Evolutionary conservation across 139 green algal species (phyloP).

Genomic region (Chlorella vulgaris): DNA sequence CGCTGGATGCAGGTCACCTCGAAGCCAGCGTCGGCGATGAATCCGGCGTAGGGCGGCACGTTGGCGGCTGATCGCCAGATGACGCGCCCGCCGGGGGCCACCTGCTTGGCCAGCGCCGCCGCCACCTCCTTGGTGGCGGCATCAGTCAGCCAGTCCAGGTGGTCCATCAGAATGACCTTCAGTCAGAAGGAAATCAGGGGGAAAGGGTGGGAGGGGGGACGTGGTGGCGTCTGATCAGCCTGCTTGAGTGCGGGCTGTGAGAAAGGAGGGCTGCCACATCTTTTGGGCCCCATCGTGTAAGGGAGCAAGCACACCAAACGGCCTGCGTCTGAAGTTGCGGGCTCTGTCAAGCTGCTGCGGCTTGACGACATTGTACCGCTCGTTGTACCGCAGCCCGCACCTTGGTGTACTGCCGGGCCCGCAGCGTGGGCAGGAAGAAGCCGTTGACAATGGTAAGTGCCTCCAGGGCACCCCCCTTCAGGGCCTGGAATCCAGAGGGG

Average conservation of each 20-base stretch:
- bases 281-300: too few species aligned
- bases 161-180: conserved; percentile 98
- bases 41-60: conserved; percentile 80
- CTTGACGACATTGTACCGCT: not conserved
- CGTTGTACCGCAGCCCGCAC: conserved; percentile 29
- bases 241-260: too few species aligned
- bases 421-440: conserved; percentile 90
- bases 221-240: not conserved
- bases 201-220: not conserved
- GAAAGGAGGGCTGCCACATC: too few species aligned
- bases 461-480: conserved; percentile 79
- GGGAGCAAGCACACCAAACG: too few species aligned
- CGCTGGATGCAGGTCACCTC: conserved; percentile 76
- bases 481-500: conserved; percentile 72
- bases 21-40: conserved; percentile 89
- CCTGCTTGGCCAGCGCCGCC: conserved; percentile 63
- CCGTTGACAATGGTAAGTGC: conserved; percentile 79
- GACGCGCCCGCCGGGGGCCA: conserved; percentile 84
- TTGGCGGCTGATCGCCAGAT: conserved; percentile 95
- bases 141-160: conserved; percentile 93
- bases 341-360: too few species aligned
- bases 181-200: not conserved
- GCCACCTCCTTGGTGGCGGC: conserved; percentile 66
- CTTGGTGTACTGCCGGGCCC: conserved; percentile 90
- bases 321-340: too few species aligned